Evolutionary conservation across 345 rosid genomes (phyloP).

Genomic region (Dovyalis caffra): DNA sequence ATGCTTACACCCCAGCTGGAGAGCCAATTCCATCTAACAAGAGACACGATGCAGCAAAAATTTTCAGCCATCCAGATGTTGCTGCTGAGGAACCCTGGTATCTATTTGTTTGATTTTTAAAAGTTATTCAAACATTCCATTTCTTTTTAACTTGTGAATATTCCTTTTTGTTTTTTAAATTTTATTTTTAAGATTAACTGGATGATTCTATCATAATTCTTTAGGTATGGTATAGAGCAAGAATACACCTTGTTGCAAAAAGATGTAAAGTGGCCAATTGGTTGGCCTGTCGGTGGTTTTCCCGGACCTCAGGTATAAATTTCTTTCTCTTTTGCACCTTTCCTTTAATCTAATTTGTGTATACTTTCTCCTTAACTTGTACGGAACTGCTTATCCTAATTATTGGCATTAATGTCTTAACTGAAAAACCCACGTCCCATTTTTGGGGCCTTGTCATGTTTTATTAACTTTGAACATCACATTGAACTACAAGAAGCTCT

Average conservation of each 20-base stretch:
- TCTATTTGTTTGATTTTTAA: background rate
- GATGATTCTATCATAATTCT: background rate
- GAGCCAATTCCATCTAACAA: conserved; percentile 87
- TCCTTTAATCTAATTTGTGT: background rate
- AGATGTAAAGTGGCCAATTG: conserved; percentile 81
- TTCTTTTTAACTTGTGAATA: background rate
- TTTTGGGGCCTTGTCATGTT: too few relatives aligned
- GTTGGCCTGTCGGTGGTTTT: conserved; percentile 90
- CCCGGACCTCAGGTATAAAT: conserved; percentile 57
- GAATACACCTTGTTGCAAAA: conserved; percentile 94
- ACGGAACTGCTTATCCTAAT: background rate
- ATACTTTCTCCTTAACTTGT: background rate
- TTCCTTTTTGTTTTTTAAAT: background rate
- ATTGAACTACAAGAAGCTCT: too few relatives aligned
- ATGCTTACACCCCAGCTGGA: conserved; percentile 90
- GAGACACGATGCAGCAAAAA: conserved; percentile 69
- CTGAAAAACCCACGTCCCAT: too few relatives aligned
- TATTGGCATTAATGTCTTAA: background rate
- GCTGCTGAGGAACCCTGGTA: conserved; percentile 75
- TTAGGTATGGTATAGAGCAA: conserved; percentile 89
- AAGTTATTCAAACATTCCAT: background rate
- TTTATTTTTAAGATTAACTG: background rate
- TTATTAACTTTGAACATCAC: too few relatives aligned
- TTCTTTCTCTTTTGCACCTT: background rate
- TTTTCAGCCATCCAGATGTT: conserved; percentile 71